phyloP scores from a whole-genome alignment of 805 yeast species.

The Sungouiella blattae region DNA sequence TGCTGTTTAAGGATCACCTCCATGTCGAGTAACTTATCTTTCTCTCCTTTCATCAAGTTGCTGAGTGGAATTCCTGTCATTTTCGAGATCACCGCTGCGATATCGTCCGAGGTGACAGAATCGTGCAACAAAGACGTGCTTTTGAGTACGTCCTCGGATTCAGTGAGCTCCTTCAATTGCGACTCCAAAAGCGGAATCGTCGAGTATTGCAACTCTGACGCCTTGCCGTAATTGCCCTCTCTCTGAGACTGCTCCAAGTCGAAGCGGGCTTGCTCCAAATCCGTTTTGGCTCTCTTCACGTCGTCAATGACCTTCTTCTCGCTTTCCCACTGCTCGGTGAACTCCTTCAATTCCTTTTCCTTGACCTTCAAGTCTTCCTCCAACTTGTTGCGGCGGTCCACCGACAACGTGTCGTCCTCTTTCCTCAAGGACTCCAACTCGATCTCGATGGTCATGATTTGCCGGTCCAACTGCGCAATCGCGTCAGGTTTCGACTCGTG shows the following conservation, averaged over 20 bases:
- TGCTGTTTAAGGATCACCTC: constrained; percentile 70
- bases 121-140: constrained; percentile 64
- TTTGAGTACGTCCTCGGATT: constrained; percentile 27
- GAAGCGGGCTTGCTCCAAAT: constrained; percentile 76
- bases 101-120: constrained; percentile 90
- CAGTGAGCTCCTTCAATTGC: constrained; percentile 50
- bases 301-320: constrained; percentile 75
- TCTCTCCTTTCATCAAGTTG: constrained; percentile 89
- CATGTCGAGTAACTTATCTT: constrained; percentile 86
- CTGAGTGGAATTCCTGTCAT: constrained; percentile 96
- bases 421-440: constrained; percentile 91
- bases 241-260: constrained; percentile 82
- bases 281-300: constrained; percentile 75
- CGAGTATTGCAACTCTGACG: constrained; percentile 86
- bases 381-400: constrained; percentile 71
- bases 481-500: constrained; percentile 98
- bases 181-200: constrained; percentile 76
- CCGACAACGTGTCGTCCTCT: constrained; percentile 82
- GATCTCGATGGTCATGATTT: constrained; percentile 89
- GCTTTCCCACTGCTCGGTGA: constrained; percentile 82
- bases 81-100: constrained; percentile 84
- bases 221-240: constrained; percentile 79
- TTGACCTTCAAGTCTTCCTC: constrained; percentile 65
- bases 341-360: constrained; percentile 59
- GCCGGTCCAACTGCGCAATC: constrained; percentile 81